Evolutionary conservation across 306 rosid genomes (phyloP).

Genomic region (Arachis stenosperma): DNA sequence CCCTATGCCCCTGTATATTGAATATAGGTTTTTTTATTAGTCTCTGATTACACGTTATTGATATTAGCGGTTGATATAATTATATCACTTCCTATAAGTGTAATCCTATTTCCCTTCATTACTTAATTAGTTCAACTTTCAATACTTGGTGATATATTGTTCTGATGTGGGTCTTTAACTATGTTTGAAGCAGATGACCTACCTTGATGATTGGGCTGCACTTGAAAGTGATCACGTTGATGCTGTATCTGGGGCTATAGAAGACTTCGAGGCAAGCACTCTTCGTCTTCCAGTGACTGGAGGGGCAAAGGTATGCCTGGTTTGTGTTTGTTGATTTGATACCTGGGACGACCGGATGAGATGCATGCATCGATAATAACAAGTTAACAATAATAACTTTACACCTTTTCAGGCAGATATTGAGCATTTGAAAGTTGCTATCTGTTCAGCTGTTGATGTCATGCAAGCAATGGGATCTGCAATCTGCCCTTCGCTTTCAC

Average conservation of each 20-base stretch:
- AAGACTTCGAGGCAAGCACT: constrained; percentile 93
- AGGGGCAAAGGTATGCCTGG: constrained; percentile 75
- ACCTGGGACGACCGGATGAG: constrained; percentile 29
- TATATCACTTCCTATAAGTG: constrained; percentile 21
- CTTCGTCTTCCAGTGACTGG: constrained; percentile 90
- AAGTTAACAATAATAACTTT: constrained; percentile 20
- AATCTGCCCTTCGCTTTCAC: constrained; percentile 71
- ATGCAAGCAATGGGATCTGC: constrained; percentile 90
- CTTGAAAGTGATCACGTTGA: constrained; percentile 73
- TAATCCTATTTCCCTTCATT: constrained; percentile 29
- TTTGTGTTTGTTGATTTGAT: constrained; percentile 30
- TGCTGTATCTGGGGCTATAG: constrained; percentile 84
- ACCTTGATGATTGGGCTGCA: constrained; percentile 85
- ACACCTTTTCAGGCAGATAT: constrained; percentile 70
- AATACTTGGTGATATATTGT: constrained; percentile 34
- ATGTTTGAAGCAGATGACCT: constrained; percentile 67
- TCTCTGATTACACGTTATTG: constrained; percentile 25
- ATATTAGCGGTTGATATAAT: neutral
- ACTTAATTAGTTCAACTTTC: constrained; percentile 28
- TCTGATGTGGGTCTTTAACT: constrained; percentile 37
- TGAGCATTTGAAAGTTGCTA: constrained; percentile 80
- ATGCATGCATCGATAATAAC: constrained; percentile 22
- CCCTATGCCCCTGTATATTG: constrained; percentile 8
- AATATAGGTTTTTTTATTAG: constrained; percentile 23
- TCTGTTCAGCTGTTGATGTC: constrained; percentile 88